Conservation (phyloP, 2,329 filamentous ascomycete species). For the Chaetothyriales sp. region DNA sequence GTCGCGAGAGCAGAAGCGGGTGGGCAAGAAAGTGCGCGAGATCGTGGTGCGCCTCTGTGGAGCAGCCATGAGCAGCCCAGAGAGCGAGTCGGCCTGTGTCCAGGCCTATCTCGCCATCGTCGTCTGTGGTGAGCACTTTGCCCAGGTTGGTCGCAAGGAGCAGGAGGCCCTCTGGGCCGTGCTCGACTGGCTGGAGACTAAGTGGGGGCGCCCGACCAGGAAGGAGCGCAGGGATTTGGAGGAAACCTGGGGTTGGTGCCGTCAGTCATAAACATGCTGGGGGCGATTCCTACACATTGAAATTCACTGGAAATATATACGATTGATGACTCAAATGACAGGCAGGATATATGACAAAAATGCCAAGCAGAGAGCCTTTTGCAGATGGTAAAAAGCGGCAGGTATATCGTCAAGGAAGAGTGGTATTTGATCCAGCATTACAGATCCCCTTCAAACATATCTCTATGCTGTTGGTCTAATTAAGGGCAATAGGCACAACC, state of each 20-base stretch:
- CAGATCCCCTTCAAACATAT: no score
- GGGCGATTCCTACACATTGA: no score
- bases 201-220: slow-evolving; percentile 40
- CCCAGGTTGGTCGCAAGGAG: slow-evolving; percentile 6
- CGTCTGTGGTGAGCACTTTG: slow-evolving; percentile 14
- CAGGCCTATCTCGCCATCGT: slow-evolving; percentile 15
- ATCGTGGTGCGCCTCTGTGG: slow-evolving; percentile 42
- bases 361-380: no score
- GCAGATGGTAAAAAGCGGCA: no score
- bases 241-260: slow-evolving; percentile 31
- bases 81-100: slow-evolving; percentile 41
- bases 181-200: slow-evolving; percentile 31
- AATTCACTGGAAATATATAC: no score
- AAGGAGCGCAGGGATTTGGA: slow-evolving; percentile 34
- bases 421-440: no score
- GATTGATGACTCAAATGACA: no score
- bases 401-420: no score
- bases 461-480: no score
- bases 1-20: slow-evolving; percentile 3
- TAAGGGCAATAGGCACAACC: no score
- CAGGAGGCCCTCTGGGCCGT: slow-evolving; percentile 11
- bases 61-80: slow-evolving; percentile 42
- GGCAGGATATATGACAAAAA: no score
- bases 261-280: no score
- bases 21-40: slow-evolving; percentile 21